Evolutionary conservation across 164 flowering plant species (phyloP), one percentile per base, ranked within the genome.

Genomic region (Piper longum): DNA sequence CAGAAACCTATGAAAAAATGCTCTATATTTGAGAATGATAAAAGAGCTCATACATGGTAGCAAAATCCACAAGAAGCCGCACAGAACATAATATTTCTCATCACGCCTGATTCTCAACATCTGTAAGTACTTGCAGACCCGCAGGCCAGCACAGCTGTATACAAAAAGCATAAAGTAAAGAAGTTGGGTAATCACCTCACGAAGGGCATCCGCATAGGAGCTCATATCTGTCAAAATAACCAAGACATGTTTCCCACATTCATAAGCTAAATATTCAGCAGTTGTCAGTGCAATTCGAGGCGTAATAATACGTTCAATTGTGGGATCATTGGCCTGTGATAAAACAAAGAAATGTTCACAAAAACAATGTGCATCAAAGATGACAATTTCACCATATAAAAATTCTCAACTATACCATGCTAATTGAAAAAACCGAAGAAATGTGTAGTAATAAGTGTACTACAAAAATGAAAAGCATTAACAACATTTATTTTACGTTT

Each of bases 181-280:
- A 26, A 26, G 36, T 26, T 26, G 36, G 36, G 36, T n/a, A 48
- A 65, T 57, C 76, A 89, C 96, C 96, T 91, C 98, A 78, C 98
- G 96, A 71, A 91, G 91, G 66, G 98, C 98, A 83, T 91, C 98
- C 62, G 98, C 98, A 82, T 91, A 91, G 52, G 98, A 91, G 67
- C 98, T 91, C 98, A 89, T 91, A 70, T 91, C 98, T 16, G 98
- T 91, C 54, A 91, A 75, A 62, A 91, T 91, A 77, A 91, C 96
- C 58, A 91, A 85, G 64, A 93, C 97, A 67, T 93, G 99, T 81
- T 93, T 93, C 71, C 99, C 99, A 59, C 97, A 93, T 76, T 90
- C 99, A 81, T 93, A 93, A 44, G 99, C 99, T 75, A 90, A 76
- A 77, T 87, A 90, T 71, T 90, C 99, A 17, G 97, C 97, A 60